phyloP scores from a whole-genome alignment of 2,329 filamentous ascomycete genomes.

The Aspergillus caelatus region DNA sequence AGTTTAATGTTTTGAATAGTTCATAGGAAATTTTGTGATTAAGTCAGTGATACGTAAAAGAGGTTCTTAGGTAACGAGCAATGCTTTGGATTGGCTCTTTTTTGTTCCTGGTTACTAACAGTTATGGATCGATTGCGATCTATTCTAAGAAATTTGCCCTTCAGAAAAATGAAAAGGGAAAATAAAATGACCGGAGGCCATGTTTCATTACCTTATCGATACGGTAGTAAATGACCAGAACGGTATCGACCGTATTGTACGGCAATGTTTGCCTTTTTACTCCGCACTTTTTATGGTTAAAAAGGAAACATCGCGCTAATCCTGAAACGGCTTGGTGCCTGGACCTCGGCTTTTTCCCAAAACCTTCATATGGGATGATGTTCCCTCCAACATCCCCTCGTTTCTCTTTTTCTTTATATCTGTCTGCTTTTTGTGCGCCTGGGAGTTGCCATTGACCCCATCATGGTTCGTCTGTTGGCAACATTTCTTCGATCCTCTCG shows the following conservation, averaged over 20 bases:
- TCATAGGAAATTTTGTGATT: background rate
- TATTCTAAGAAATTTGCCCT: background rate
- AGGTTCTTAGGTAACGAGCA: background rate
- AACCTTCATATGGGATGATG: background rate
- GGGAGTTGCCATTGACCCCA: background rate
- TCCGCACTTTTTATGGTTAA: constrained; percentile 1
- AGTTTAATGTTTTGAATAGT: background rate
- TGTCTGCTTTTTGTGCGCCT: background rate
- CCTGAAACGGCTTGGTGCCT: background rate
- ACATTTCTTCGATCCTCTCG: constrained; percentile 13
- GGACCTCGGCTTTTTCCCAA: background rate
- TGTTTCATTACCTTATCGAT: background rate
- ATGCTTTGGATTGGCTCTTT: background rate
- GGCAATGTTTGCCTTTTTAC: background rate
- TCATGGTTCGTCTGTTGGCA: constrained; percentile 17
- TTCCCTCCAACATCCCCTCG: background rate
- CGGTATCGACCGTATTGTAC: background rate
- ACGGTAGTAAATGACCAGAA: background rate
- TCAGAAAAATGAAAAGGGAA: background rate
- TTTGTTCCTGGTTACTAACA: constrained; percentile 3
- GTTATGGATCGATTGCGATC: background rate
- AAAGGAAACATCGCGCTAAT: background rate
- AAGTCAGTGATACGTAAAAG: constrained; percentile 4
- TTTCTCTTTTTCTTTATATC: background rate
- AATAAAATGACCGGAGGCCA: background rate